Base-by-base conservation (phyloP, 2,329 filamentous ascomycete species). In the Ophiostoma perfectum region DNA sequence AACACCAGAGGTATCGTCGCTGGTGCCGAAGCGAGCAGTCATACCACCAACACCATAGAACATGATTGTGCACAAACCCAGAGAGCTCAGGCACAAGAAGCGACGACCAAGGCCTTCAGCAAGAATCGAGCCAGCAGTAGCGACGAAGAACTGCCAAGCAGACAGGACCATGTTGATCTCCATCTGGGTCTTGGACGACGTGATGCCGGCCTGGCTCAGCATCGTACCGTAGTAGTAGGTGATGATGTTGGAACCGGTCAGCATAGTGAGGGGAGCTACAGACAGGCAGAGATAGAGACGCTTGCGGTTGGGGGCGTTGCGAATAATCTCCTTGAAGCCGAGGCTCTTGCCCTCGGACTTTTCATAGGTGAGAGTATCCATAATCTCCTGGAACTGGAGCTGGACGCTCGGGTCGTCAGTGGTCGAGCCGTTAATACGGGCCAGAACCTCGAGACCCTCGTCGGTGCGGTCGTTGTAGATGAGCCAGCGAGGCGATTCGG, bases 321-420 rank as follows among this genome's bases (percentile, higher is more conserved):
- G 67, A 0, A 70, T 41, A 16, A 72, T 69, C 52, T 72, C 68
- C 36, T 67, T 64, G 60, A 71, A 65, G 67, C 62, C 64, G 2
- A 70, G 41, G 14, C 45, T 69, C 41, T 63, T 52, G 27, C 66
- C 71, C n/a, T 39, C 68, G 9, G 41, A 58, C 69, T 71, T 70
- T 11, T 71, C 70, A 14, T 39, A 71, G 12, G 38, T 42, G n/a
- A 73, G 64, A 39, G 80, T 80, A 67, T 81, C 79, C 41, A 78
- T 71, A 55, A 82, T 81, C 70, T 81, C 78, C 55, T 79, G 77
- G 74, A 76, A 80, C 39, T 78, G 75, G 6, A 76, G 70, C 8
- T 79, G 73, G 3, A 79, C 72, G 1, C 73, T 69, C 55, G 81
- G 75, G 1, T 80, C 78, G 69, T 81, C 65, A 36, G 16, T 8